Conservation (phyloP, 352 stramenopile genomes). For the Hyaloperonospora arabidopsidis region DNA sequence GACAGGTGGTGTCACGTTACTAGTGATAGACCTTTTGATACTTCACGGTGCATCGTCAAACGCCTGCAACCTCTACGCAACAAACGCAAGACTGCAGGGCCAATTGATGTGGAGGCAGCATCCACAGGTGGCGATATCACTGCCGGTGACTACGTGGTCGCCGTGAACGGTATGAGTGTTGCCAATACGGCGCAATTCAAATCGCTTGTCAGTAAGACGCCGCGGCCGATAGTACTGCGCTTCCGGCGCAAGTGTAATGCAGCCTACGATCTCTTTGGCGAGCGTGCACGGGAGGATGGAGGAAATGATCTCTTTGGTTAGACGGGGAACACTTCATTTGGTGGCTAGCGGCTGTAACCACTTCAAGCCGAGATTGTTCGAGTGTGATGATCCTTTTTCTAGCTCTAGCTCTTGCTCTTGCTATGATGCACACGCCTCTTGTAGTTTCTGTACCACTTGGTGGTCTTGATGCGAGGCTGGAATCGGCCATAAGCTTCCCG, state of each 20-base stretch:
- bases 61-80: conserved; percentile 75
- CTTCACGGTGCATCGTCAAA: conserved; percentile 79
- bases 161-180: conserved; percentile 59
- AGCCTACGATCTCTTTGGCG: conserved; percentile 68
- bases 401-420: no score
- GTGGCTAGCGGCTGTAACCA: no score
- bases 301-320: conserved; percentile 26
- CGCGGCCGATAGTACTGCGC: conserved; percentile 61
- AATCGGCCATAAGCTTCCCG: no score
- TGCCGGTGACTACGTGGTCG: conserved; percentile 58
- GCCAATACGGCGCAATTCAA: conserved; percentile 68
- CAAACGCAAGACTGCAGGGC: conserved; percentile 63
- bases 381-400: no score
- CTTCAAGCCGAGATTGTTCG: no score
- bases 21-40: no score
- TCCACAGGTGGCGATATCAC: conserved; percentile 28
- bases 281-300: conserved; percentile 20
- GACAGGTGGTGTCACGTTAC: no score
- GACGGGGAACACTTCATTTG: neutral
- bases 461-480: no score
- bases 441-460: no score
- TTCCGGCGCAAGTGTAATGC: conserved; percentile 43
- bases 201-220: conserved; percentile 45
- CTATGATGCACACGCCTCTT: no score
- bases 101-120: conserved; percentile 1